phyloP scores from a whole-genome alignment of 2,329 filamentous ascomycete genomes.

The Fusarium beomiforme region DNA sequence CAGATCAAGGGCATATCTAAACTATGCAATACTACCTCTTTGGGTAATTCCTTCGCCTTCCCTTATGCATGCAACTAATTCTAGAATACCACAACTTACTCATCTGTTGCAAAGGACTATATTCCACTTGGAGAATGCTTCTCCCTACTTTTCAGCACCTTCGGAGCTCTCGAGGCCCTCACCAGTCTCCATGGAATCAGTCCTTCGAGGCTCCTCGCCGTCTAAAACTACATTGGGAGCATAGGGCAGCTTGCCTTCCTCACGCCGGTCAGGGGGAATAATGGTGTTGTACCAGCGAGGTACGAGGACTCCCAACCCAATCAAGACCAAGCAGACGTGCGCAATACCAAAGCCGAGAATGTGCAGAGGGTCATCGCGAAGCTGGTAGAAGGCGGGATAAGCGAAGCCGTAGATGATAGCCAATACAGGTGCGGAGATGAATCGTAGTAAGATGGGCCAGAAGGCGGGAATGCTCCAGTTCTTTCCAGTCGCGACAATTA shows the following conservation, averaged over 20 bases:
- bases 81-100: background rate
- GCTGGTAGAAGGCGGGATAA: conserved; percentile 59
- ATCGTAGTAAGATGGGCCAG: conserved; percentile 61
- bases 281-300: conserved; percentile 65
- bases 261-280: conserved; percentile 57
- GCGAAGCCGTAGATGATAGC: conserved; percentile 63
- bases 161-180: conserved; percentile 5
- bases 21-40: background rate
- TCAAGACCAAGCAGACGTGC: conserved; percentile 57
- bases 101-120: background rate
- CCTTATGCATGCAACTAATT: background rate
- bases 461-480: conserved; percentile 66
- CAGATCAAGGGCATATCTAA: background rate
- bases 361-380: conserved; percentile 61
- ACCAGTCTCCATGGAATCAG: conserved; percentile 26
- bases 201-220: conserved; percentile 18
- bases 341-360: conserved; percentile 61
- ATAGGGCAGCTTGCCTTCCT: conserved; percentile 54
- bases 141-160: conserved; percentile 20
- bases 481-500: conserved; percentile 61
- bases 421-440: conserved; percentile 59
- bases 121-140: conserved; percentile 2
- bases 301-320: conserved; percentile 59
- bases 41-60: background rate
- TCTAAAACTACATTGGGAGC: conserved; percentile 39